A percentile compares a stretch with the other conserved stretches of the same genome.
These are phyloP conservation scores for Xerocomellus amylosporus DNA, from an alignment of 768 basidiomycete genomes.

Conservation along the genomic window DNA sequence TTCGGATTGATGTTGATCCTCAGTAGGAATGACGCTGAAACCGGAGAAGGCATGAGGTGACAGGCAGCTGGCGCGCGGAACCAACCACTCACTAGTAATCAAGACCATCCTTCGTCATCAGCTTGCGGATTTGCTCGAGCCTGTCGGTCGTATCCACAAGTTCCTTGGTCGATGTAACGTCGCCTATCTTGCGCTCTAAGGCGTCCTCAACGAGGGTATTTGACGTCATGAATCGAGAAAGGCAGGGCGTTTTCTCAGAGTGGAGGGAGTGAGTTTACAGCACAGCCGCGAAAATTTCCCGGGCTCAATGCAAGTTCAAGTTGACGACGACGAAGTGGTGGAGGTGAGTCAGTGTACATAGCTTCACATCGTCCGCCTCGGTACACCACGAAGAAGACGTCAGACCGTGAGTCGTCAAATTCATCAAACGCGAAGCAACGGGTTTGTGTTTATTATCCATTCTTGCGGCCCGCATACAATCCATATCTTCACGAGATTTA, in stretches of 20 bases:
- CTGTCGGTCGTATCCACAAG: conserved; percentile 57
- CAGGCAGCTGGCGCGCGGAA: neutral
- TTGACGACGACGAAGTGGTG: too few species aligned
- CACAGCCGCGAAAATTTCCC: too few species aligned
- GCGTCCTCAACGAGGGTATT: conserved; percentile 76
- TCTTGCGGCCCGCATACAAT: conserved; percentile 66
- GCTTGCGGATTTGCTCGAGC: conserved; percentile 57
- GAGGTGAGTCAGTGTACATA: too few species aligned
- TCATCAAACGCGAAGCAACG: conserved; percentile 90
- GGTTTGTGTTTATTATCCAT: conserved; percentile 36
- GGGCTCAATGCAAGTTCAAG: too few species aligned
- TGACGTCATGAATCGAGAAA: conserved; percentile 49
- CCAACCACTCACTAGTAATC: conserved; percentile 67
- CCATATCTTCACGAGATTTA: conserved; percentile 95
- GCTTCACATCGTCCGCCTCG: conserved; percentile 77
- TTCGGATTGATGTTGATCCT: conserved; percentile 83
- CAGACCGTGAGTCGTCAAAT: conserved; percentile 87
- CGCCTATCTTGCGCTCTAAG: conserved; percentile 64
- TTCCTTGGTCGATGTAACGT: conserved; percentile 52
- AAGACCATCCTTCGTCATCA: conserved; percentile 65
- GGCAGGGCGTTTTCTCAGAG: conserved; percentile 38
- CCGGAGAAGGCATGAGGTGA: conserved; percentile 7
- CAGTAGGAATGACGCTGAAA: conserved; percentile 68
- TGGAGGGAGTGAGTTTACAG: too few species aligned
- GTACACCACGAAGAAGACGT: conserved; percentile 54